Base-by-base conservation (phyloP, 345 rosid genomes). In the Clarkia xantiana region DNA sequence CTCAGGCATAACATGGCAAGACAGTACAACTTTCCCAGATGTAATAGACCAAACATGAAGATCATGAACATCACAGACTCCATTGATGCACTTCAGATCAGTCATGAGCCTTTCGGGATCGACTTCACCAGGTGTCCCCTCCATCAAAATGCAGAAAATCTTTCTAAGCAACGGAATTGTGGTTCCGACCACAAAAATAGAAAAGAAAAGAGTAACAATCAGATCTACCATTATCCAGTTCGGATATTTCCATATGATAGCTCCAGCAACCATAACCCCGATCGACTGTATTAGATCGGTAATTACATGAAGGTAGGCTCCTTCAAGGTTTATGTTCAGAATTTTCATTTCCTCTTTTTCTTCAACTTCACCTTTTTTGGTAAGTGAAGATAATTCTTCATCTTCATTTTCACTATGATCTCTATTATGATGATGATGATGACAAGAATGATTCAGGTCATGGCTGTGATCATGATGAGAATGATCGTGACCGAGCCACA, bases 41-140 rank as follows among this genome's bases (percentile, higher is more conserved):
- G 95, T 89, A 17, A 83, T 68, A 11, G 84, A 76, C 95, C 97
- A 85, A 7, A 89, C 75, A 51, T 82, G 97, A 39, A 89, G 75
- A 65, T 79, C 95, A 58, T 74, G 78, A 56, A 89, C 54, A 16
- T 57, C 49, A 22, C 53, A 56, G 55, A 85, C 87, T 42, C 94
- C 94, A 11, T 58, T 11, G 7, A 85, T 73, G 22, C 66, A 48
- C 15, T 47, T 74, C 8, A 89, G 63, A 11, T 72, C 82, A 51
- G 54, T 69, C 45, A 70, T 73, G 20, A 85, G 70, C 53, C 25
- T 71, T 19, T 40, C 61, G 2, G 77, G 53, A 40, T 82, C 58
- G 43, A 85, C 47, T 49, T 77, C 90, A 0, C 57, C n/a, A 0
- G 94, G 94, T 11, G 76, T 63, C 14, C 80, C 67, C 56, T 85